Evolutionary conservation across 495 filamentous ascomycete species (phyloP), one percentile per base, ranked within the genome.

Genomic region (Elasticomyces elasticus): DNA sequence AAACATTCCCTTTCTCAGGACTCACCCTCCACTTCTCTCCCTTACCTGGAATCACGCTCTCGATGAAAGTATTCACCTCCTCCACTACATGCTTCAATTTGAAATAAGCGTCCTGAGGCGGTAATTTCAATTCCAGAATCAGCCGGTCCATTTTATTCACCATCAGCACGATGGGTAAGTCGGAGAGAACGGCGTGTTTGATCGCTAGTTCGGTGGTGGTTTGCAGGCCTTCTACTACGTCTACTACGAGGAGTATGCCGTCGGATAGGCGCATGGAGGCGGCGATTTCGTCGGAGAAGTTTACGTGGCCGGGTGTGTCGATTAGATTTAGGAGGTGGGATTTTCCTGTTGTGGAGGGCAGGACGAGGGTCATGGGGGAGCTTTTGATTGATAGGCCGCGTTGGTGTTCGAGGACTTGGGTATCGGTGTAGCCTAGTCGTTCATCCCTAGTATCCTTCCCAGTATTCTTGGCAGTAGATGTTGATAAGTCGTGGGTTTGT

Each of bases 191-290:
- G 5, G 89, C 89, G 67, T 98, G 87, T 68, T 87, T 94, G 73
- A 98, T 95, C 64, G 94, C 89, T 65, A 95, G 87, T 68, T 96
- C 90, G 0, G 92, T 95, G 66, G 92, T 94, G 56, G 89, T 80
- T 71, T 97, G 94, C 7, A 98, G 92, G 17, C 92, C 92, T 66
- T 98, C 92, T n/a, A 98, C 88, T 24, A 96, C 87, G 69, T 98
- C 92, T 19, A 98, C 89, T 19, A 98, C 86, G 38, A 98, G 71
- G 40, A 94, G 87, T 9, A 96, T 83, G 49, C 94, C 92, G 64
- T 98, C 92, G 25, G 83, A 90, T 35, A 98, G 71, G 17, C 92
- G 84, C 55, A 94, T 70, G 1, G 89, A 84, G 1, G 89, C 81
- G 5, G 92, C 91, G 10, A 98, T 86, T 67, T 98, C 92, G 66